A percentile compares a stretch with the other conserved stretches of the same genome.
Evolutionary conservation across 73 alveolate genomes (phyloP).

Genomic region (Uronychia setigera): DNA sequence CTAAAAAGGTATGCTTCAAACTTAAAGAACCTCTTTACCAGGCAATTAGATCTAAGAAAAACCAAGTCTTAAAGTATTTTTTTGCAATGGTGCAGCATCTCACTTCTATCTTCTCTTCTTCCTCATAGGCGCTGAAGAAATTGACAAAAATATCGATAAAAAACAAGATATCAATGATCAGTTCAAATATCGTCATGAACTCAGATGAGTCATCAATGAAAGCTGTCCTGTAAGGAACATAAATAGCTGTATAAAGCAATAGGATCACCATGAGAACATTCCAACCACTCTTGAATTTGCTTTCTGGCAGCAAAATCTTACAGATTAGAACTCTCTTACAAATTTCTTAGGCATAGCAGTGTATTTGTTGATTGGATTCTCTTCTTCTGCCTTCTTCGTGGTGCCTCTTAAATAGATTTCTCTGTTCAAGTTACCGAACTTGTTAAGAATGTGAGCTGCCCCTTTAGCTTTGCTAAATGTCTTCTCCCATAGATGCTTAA

Average conservation of each 20-base stretch:
- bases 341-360: not conserved
- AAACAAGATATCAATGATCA: slow-evolving; percentile 43
- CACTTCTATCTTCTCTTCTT: slow-evolving; percentile 28
- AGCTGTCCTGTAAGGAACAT: slow-evolving; percentile 62
- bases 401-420: slow-evolving; percentile 39
- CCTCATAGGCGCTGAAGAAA: slow-evolving; percentile 55
- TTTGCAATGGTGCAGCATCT: slow-evolving; percentile 36
- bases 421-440: slow-evolving; percentile 35
- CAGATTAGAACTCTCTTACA: not conserved
- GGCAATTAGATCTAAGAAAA: slow-evolving; percentile 54
- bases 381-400: slow-evolving; percentile 11
- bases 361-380: not conserved
- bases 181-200: slow-evolving; percentile 37
- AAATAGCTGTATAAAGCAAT: slow-evolving; percentile 69
- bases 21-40: not conserved
- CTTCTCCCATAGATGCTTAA: slow-evolving; percentile 31
- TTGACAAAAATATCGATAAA: slow-evolving; percentile 43
- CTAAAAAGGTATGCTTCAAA: slow-evolving; percentile 33
- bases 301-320: slow-evolving; percentile 35
- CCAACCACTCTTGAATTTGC: slow-evolving; percentile 40
- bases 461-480: slow-evolving; percentile 49
- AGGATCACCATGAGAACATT: slow-evolving; percentile 43
- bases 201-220: slow-evolving; percentile 43
- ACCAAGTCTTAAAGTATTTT: slow-evolving; percentile 56
- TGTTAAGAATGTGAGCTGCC: slow-evolving; percentile 44